Evolutionary conservation across 306 rosid genomes (phyloP).

Genomic region (Delonix regia): DNA sequence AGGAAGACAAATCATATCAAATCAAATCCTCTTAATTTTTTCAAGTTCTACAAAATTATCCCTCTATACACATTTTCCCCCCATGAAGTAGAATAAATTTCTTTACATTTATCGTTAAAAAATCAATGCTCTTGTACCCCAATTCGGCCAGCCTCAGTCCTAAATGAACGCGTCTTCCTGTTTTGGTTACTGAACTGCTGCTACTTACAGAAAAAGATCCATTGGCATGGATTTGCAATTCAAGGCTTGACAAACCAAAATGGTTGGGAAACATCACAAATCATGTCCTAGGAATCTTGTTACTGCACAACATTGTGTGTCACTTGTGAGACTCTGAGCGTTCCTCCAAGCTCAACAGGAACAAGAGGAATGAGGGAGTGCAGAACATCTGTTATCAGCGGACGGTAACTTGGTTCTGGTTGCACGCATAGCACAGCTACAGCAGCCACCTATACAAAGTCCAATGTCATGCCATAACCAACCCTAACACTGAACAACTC

Average conservation of each 20-base stretch:
- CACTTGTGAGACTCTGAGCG: conserved; percentile 58
- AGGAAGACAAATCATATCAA: too few relatives aligned
- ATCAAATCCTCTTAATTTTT: background rate
- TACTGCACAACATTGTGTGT: background rate
- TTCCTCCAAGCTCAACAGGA: conserved; percentile 86
- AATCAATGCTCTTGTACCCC: conserved; percentile 21
- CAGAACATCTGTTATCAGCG: conserved; percentile 81
- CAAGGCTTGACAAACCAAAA: too few relatives aligned
- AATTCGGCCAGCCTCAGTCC: background rate
- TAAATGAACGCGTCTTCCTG: background rate
- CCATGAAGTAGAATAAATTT: conserved; percentile 20
- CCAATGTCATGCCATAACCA: background rate
- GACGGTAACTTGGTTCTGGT: conserved; percentile 93
- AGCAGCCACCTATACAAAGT: conserved; percentile 79
- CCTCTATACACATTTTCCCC: conserved; percentile 39
- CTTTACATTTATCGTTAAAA: conserved; percentile 41
- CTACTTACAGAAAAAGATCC: background rate
- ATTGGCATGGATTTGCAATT: background rate
- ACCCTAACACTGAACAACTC: too few relatives aligned
- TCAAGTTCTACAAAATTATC: conserved; percentile 22
- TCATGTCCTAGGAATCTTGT: background rate
- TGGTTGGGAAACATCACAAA: conserved; percentile 5
- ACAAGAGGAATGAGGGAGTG: conserved; percentile 94
- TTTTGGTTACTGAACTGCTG: background rate
- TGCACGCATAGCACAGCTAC: conserved; percentile 97